Conservation (phyloP, 176 grass and related monocot genomes). For the Triticum aestivum region DNA sequence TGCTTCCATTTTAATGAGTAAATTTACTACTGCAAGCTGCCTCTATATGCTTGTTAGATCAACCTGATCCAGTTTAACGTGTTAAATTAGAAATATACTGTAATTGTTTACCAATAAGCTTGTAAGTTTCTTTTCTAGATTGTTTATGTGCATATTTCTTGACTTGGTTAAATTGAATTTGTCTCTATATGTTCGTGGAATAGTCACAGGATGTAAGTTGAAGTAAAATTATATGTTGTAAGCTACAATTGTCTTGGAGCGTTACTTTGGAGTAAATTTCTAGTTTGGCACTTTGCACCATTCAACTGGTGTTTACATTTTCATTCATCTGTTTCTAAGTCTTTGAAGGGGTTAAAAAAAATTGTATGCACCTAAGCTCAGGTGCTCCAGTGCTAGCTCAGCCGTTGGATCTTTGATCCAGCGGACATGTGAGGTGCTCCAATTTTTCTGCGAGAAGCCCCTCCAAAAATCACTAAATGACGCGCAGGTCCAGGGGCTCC, state of each 20-base stretch:
- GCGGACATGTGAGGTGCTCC: too few relatives aligned
- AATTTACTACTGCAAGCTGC: background rate
- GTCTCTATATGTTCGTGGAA: background rate
- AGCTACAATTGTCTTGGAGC: background rate
- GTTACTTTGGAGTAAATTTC: background rate
- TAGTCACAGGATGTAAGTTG: background rate
- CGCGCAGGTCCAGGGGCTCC: too few relatives aligned
- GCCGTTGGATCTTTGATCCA: too few relatives aligned
- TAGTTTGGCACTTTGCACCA: background rate
- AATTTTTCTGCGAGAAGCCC: too few relatives aligned
- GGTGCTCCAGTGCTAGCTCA: too few relatives aligned
- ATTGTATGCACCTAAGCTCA: background rate
- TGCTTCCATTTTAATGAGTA: constrained; percentile 17
- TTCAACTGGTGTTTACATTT: background rate
- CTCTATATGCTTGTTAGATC: constrained; percentile 2
- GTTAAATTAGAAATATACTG: background rate
- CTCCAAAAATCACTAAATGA: too few relatives aligned
- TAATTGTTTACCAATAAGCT: constrained; percentile 10
- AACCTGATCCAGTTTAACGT: constrained; percentile 16
- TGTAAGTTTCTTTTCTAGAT: constrained; percentile 7
- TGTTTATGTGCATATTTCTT: background rate
- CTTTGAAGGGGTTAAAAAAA: background rate
- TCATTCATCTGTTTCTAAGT: background rate
- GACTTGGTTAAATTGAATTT: constrained; percentile 13
- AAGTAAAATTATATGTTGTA: background rate